Conservation (phyloP, 257 asterid species). For the Penstemon barbatus region DNA sequence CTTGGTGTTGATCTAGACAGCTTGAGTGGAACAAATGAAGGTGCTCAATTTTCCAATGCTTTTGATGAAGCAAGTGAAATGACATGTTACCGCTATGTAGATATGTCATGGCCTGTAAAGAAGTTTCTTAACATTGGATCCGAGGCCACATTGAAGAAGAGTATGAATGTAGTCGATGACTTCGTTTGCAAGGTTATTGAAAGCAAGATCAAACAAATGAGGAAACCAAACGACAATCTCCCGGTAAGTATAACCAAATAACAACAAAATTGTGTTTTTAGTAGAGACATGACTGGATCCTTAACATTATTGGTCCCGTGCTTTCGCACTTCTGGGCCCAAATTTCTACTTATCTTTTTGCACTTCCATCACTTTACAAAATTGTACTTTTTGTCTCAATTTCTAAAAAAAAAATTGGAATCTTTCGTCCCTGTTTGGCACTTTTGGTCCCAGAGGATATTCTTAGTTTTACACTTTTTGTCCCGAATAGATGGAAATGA, state of each 20-base stretch:
- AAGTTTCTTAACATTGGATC: conserved; percentile 57
- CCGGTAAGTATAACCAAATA: conserved; percentile 21
- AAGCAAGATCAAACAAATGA: conserved; percentile 48
- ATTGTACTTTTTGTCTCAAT: too few relatives aligned
- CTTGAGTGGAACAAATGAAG: conserved; percentile 49
- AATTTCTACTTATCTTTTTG: too few relatives aligned
- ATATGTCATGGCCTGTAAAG: conserved; percentile 57
- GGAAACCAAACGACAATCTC: conserved; percentile 24
- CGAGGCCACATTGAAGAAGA: conserved; percentile 54
- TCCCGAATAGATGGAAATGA: too few relatives aligned
- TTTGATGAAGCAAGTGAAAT: conserved; percentile 67
- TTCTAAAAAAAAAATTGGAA: too few relatives aligned
- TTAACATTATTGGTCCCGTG: too few relatives aligned
- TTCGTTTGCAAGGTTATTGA: conserved; percentile 54
- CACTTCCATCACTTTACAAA: too few relatives aligned
- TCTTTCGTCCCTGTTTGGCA: too few relatives aligned
- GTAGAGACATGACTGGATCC: too few relatives aligned
- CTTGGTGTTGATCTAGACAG: conserved; percentile 66
- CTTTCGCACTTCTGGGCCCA: too few relatives aligned
- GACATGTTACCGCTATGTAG: conserved; percentile 50
- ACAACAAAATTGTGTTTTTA: not conserved
- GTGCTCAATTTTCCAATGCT: conserved; percentile 45
- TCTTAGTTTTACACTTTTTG: too few relatives aligned
- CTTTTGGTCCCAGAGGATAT: too few relatives aligned
- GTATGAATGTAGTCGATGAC: conserved; percentile 46